Percentiles rank a stretch among this genome's conserved stretches.
phyloP scores from a whole-genome alignment of 225 moss, liverwort and hornwort species.

The Sphagnum contortum region DNA sequence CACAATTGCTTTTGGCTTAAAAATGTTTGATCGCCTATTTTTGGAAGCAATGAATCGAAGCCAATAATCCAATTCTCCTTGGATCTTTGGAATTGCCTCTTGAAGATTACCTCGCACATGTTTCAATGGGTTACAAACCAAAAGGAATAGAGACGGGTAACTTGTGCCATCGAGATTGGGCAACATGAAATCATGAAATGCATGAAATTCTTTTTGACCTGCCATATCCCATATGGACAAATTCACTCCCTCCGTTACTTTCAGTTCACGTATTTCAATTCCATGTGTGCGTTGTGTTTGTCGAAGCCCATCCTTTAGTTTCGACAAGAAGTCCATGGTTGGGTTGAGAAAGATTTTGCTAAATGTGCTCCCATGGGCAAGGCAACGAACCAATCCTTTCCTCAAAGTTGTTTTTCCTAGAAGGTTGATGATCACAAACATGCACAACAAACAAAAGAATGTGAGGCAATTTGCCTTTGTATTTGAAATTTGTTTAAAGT shows the following conservation, averaged over 20 bases:
- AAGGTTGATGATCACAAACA: background rate
- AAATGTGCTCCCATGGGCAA: background rate
- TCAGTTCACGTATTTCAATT: background rate
- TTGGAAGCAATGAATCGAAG: slow-evolving; percentile 4
- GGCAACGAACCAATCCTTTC: background rate
- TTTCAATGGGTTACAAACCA: background rate
- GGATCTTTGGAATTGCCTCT: background rate
- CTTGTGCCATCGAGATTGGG: background rate
- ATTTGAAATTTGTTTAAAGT: too few relatives aligned
- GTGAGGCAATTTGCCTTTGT: too few relatives aligned
- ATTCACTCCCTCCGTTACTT: background rate
- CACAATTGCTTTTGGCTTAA: background rate
- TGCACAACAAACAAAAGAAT: too few relatives aligned
- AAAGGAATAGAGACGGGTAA: background rate
- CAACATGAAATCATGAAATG: background rate
- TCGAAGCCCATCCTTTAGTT: background rate
- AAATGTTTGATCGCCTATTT: background rate
- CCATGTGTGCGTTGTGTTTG: background rate
- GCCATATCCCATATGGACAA: background rate
- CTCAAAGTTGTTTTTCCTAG: background rate
- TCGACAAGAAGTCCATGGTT: background rate
- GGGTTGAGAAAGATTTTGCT: background rate
- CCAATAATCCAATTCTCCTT: background rate
- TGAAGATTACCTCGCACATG: background rate
- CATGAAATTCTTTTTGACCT: background rate